phyloP scores from a whole-genome alignment of 257 asterid species.

The Marsdenia floribunda region DNA sequence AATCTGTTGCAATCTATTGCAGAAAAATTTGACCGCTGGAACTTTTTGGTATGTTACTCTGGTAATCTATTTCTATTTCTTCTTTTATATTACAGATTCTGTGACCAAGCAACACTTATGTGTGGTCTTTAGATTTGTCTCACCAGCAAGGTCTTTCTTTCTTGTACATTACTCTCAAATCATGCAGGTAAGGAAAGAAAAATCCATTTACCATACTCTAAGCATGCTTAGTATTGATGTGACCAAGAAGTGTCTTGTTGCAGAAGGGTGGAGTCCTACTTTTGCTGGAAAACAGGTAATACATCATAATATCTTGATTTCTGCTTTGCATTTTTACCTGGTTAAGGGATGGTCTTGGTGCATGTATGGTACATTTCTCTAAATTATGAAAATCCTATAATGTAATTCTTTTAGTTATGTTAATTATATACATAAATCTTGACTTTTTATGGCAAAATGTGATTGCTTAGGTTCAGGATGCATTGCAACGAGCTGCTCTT shows the following conservation, averaged over 20 bases:
- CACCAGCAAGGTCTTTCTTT: background rate
- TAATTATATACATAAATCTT: background rate
- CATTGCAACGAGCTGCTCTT: slow-evolving; percentile 61
- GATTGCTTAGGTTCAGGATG: slow-evolving; percentile 73
- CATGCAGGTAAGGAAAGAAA: slow-evolving; percentile 79
- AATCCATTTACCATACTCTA: slow-evolving; percentile 88
- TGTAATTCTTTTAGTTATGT: slow-evolving; percentile 7
- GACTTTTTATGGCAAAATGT: slow-evolving; percentile 8
- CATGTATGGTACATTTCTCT: background rate
- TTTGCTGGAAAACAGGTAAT: slow-evolving; percentile 85
- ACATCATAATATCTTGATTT: slow-evolving; percentile 7
- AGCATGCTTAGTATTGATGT: slow-evolving; percentile 99
- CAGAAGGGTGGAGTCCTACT: slow-evolving; percentile 99
- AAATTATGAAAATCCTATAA: background rate
- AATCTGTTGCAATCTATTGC: slow-evolving; percentile 74
- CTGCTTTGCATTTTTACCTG: background rate
- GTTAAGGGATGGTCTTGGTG: background rate
- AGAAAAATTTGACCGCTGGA: slow-evolving; percentile 81
- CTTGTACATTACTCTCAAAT: slow-evolving; percentile 5
- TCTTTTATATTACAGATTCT: background rate
- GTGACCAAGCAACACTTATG: background rate
- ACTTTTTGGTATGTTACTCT: slow-evolving; percentile 59
- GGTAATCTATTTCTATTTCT: background rate
- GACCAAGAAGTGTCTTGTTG: slow-evolving; percentile 93
- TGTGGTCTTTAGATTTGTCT: background rate